Conservation (phyloP, 2,329 filamentous ascomycete genomes). For the Ceratocystis colombiana region DNA sequence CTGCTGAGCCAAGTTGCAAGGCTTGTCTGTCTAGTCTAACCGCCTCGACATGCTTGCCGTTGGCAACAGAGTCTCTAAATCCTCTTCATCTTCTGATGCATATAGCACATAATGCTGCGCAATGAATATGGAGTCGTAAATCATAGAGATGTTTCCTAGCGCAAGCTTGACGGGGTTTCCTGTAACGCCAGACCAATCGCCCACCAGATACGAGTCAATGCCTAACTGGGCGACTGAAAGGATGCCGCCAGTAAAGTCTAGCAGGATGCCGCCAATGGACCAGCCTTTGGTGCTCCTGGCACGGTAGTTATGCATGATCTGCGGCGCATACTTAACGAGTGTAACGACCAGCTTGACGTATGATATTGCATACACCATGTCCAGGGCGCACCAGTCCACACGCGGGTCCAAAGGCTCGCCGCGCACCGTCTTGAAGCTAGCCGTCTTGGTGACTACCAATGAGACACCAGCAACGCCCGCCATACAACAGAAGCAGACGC, state of each 20-base stretch:
- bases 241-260: slow-evolving; percentile 73
- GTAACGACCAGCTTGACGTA: slow-evolving; percentile 87
- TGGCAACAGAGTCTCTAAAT: slow-evolving; percentile 30
- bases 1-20: background rate
- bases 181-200: slow-evolving; percentile 80
- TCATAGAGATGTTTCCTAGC: slow-evolving; percentile 72
- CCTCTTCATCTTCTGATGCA: slow-evolving; percentile 25
- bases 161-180: slow-evolving; percentile 88
- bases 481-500: slow-evolving; percentile 59
- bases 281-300: slow-evolving; percentile 80
- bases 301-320: slow-evolving; percentile 71
- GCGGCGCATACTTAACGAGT: slow-evolving; percentile 84
- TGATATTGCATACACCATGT: slow-evolving; percentile 58
- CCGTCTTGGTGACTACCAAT: slow-evolving; percentile 37
- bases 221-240: slow-evolving; percentile 71
- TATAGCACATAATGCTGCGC: slow-evolving; percentile 83
- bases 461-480: slow-evolving; percentile 46
- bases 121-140: slow-evolving; percentile 82
- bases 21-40: slow-evolving; percentile 23
- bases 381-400: slow-evolving; percentile 50
- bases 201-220: slow-evolving; percentile 74
- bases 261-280: slow-evolving; percentile 72
- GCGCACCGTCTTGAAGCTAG: slow-evolving; percentile 28
- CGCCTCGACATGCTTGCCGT: slow-evolving; percentile 30
- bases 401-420: slow-evolving; percentile 31